Conservation (phyloP, 495 filamentous ascomycete species). For the Penicillium robsamsonii region DNA sequence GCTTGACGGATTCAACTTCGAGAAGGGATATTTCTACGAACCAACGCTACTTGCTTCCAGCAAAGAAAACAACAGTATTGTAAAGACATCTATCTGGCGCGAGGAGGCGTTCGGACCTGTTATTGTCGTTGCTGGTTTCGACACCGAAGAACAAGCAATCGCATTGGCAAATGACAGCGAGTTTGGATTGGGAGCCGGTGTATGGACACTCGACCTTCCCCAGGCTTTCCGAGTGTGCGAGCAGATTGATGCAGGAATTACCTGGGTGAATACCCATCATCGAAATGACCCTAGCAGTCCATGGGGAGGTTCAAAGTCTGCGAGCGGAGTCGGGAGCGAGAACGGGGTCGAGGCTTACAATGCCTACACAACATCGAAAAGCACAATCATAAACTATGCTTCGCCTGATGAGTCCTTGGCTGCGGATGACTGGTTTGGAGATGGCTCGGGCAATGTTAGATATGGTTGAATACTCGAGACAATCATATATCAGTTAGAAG, state of each 20-base stretch:
- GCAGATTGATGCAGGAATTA: slow-evolving; percentile 51
- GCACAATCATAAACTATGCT: slow-evolving; percentile 28
- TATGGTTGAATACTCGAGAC: slow-evolving; percentile 16
- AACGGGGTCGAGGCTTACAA: slow-evolving; percentile 29
- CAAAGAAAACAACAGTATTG: slow-evolving; percentile 5
- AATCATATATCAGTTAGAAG: neutral
- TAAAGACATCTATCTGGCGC: slow-evolving; percentile 29
- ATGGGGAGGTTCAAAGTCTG: slow-evolving; percentile 24
- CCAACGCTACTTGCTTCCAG: slow-evolving; percentile 50
- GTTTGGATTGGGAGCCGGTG: slow-evolving; percentile 41
- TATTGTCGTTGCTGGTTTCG: slow-evolving; percentile 40
- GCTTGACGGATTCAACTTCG: slow-evolving; percentile 23
- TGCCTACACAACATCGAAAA: slow-evolving; percentile 25
- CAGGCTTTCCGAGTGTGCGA: slow-evolving; percentile 48
- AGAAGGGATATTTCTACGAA: slow-evolving; percentile 56
- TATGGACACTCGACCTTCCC: slow-evolving; percentile 54
- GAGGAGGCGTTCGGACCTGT: slow-evolving; percentile 53
- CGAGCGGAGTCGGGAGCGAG: slow-evolving; percentile 29
- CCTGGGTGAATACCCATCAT: slow-evolving; percentile 50
- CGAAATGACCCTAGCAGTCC: slow-evolving; percentile 30
- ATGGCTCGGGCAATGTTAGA: slow-evolving; percentile 13
- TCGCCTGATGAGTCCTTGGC: slow-evolving; percentile 17
- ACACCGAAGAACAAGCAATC: slow-evolving; percentile 41
- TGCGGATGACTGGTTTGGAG: slow-evolving; percentile 28
- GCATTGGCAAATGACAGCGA: slow-evolving; percentile 40